Evolutionary conservation across 805 yeast species (phyloP).

Genomic region (Limtongia smithiae): DNA sequence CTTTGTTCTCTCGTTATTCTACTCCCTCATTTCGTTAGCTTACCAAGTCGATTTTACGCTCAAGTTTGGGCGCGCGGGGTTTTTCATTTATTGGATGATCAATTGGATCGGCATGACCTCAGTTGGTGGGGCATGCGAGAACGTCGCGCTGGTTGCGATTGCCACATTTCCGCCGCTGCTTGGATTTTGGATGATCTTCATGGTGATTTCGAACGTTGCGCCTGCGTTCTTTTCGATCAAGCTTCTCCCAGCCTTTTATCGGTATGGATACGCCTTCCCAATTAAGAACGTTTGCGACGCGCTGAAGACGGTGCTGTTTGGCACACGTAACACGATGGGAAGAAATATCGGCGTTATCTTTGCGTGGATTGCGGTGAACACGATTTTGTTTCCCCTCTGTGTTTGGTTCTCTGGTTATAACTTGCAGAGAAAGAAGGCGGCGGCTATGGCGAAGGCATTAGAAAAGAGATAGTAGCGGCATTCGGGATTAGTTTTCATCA

Average conservation of each 20-base stretch:
- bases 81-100: constrained; percentile 68
- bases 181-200: constrained; percentile 68
- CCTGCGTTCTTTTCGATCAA: constrained; percentile 66
- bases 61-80: constrained; percentile 65
- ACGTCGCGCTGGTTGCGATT: constrained; percentile 50
- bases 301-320: constrained; percentile 55
- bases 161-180: constrained; percentile 56
- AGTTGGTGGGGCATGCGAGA: constrained; percentile 73
- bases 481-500: background rate
- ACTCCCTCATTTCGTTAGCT: constrained; percentile 60
- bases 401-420: constrained; percentile 5
- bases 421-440: constrained; percentile 8
- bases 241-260: constrained; percentile 52
- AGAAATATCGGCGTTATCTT: constrained; percentile 56
- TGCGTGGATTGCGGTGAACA: constrained; percentile 56
- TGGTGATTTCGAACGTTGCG: constrained; percentile 66
- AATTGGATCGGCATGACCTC: constrained; percentile 67
- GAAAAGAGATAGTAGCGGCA: background rate
- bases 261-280: constrained; percentile 67
- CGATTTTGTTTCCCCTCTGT: constrained; percentile 17
- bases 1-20: constrained; percentile 54
- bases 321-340: constrained; percentile 58
- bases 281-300: constrained; percentile 62
- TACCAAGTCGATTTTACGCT: constrained; percentile 58
- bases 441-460: background rate